Evolutionary conservation across 176 grass and related monocot species (phyloP).

Genomic region (Rhynchospora pubera): DNA sequence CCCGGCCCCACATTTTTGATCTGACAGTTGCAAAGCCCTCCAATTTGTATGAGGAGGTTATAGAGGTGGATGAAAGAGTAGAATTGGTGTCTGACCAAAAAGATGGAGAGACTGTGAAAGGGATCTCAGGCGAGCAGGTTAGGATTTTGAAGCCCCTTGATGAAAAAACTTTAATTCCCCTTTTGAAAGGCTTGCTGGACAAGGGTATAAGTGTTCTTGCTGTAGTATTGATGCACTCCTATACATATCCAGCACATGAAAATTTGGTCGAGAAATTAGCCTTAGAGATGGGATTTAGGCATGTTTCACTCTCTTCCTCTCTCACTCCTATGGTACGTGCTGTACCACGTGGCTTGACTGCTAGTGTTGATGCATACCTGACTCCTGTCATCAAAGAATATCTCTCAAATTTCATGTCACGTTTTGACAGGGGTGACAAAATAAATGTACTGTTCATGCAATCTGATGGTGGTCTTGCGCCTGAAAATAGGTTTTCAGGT

Average conservation of each 20-base stretch:
- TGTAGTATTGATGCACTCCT: constrained; percentile 89
- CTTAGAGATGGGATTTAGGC: constrained; percentile 78
- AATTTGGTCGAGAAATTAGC: constrained; percentile 64
- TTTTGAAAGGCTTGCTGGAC: constrained; percentile 62
- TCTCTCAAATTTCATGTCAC: constrained; percentile 82
- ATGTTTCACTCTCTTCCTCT: constrained; percentile 79
- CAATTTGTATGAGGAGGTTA: constrained; percentile 85
- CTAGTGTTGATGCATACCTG: constrained; percentile 89
- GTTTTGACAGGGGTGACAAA: constrained; percentile 52
- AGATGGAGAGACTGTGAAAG: constrained; percentile 34
- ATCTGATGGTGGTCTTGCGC: constrained; percentile 92
- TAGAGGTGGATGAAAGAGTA: constrained; percentile 88
- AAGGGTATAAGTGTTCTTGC: constrained; percentile 85
- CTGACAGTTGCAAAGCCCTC: constrained; percentile 71
- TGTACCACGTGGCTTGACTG: constrained; percentile 85
- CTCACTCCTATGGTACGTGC: constrained; percentile 91
- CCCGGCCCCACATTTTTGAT: constrained; percentile 76
- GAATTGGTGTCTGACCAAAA: constrained; percentile 51
- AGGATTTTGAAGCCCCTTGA: constrained; percentile 61
- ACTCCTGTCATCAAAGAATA: constrained; percentile 95
- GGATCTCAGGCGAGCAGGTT: constrained; percentile 73
- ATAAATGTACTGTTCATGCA: constrained; percentile 98
- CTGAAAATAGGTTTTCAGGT: constrained; percentile 87
- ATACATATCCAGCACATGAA: constrained; percentile 89
- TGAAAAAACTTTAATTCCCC: constrained; percentile 44